Evolutionary conservation across 495 filamentous ascomycete species (phyloP).

Genomic region (Podospora australis): DNA sequence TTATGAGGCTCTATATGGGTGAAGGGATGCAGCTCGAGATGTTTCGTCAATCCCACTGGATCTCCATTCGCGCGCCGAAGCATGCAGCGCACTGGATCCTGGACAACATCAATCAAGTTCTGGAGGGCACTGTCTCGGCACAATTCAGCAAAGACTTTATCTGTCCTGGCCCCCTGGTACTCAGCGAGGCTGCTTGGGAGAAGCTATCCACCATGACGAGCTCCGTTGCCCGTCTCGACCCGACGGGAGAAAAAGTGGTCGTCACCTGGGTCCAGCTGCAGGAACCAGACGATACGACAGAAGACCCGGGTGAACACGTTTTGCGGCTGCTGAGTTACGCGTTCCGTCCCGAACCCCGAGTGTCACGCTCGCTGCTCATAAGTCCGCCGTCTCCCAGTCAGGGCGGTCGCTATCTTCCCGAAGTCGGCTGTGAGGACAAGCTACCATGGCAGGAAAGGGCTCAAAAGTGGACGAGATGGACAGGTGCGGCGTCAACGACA

Average conservation of each 20-base stretch:
- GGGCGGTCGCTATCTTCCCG: slow-evolving; percentile 25
- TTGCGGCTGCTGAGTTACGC: slow-evolving; percentile 39
- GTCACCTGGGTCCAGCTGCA: slow-evolving; percentile 37
- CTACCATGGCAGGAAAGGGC: slow-evolving; percentile 39
- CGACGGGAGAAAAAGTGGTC: slow-evolving; percentile 15
- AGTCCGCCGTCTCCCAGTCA: not conserved
- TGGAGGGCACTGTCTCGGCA: slow-evolving; percentile 20
- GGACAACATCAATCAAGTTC: slow-evolving; percentile 31
- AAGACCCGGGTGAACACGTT: slow-evolving; percentile 32
- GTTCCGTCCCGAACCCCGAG: slow-evolving; percentile 18
- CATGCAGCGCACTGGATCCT: slow-evolving; percentile 24
- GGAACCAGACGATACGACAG: slow-evolving; percentile 14
- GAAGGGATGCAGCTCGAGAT: slow-evolving; percentile 31
- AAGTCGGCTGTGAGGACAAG: slow-evolving; percentile 20
- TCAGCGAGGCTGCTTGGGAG: slow-evolving; percentile 21
- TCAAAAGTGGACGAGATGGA: slow-evolving; percentile 36
- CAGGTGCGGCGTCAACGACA: slow-evolving; percentile 3
- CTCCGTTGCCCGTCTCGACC: slow-evolving; percentile 25
- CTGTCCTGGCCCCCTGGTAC: slow-evolving; percentile 13
- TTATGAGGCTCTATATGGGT: slow-evolving; percentile 22
- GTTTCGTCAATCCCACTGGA: slow-evolving; percentile 12
- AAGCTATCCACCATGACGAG: slow-evolving; percentile 40
- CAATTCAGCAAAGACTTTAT: slow-evolving; percentile 16
- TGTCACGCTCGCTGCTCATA: slow-evolving; percentile 12
- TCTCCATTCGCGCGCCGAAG: slow-evolving; percentile 33